A percentile compares a stretch with the other conserved stretches of the same genome.
Evolutionary conservation across 1,139 yeast species (phyloP).

Genomic region (Nakaseomyces glabratus): DNA sequence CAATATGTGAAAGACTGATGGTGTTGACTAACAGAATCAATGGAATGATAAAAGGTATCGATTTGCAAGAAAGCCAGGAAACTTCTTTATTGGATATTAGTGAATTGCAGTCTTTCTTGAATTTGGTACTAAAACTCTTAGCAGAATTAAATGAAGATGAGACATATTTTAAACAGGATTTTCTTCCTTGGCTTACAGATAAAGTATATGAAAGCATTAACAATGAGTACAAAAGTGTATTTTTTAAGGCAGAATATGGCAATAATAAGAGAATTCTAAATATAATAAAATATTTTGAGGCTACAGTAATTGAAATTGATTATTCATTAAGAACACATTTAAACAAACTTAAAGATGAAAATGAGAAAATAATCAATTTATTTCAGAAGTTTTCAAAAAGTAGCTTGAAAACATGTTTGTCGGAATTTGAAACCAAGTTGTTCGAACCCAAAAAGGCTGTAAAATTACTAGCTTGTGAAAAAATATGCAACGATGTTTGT

Average conservation of each 20-base stretch:
- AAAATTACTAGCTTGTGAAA: too few species aligned
- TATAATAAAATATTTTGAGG: constrained; percentile 1
- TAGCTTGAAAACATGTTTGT: too few species aligned
- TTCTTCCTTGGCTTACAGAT: constrained; percentile 20
- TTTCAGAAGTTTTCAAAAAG: too few species aligned
- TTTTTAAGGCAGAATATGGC: constrained; percentile 3
- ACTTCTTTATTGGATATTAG: constrained; percentile 6
- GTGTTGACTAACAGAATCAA: constrained; percentile 41
- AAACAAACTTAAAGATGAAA: not conserved
- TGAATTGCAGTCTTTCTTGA: constrained; percentile 6
- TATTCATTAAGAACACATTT: not conserved
- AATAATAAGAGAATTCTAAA: constrained; percentile 1
- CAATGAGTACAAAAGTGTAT: constrained; percentile 18
- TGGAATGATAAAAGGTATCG: constrained; percentile 27
- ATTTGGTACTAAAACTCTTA: constrained; percentile 5
- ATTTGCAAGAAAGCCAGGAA: constrained; percentile 5
- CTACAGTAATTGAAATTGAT: not conserved
- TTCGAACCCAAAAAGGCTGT: too few species aligned
- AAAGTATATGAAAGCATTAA: constrained; percentile 15
- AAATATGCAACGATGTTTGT: too few species aligned
- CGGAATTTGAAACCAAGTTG: too few species aligned
- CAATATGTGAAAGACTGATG: constrained; percentile 50
- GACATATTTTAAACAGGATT: constrained; percentile 12
- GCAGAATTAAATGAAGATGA: constrained; percentile 8
- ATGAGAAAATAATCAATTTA: too few species aligned